Base-by-base conservation (phyloP, 768 basidiomycete genomes). In the Lactarius tabidus region DNA sequence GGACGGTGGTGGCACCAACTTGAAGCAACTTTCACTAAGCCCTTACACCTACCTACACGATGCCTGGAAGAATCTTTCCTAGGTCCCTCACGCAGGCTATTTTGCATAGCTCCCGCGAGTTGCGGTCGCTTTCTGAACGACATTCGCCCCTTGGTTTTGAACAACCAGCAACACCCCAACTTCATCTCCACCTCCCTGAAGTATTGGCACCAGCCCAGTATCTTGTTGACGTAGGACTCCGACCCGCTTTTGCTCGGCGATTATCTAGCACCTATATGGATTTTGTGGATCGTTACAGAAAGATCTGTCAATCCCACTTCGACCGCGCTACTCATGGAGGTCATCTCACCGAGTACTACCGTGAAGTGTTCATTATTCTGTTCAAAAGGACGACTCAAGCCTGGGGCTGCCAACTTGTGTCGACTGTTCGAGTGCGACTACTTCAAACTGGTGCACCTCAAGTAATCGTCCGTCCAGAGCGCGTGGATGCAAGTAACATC, bases 101-200 rank as follows among this genome's bases (percentile, higher is more conserved):
- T 8, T 52, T 17, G 10, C 29, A 61, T 1, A 5, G 1, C 0
- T 1, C 45, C 1, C 59, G 64, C 28, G 15, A 35, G 18, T 20
- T 58, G 2, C n/a, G 2, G n/a, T 9, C n/a, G 2, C 56, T 66
- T 17, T 26, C 48, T 1, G 18, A 12, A 31, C 1, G 0, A 1
- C 6, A 6, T n/a, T 10, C 10, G 18, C 31, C 6, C 5, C 12
- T 12, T 6, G 10, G 26, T 28, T 2, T 31, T n/a, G 56, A 36
- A 35, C 14, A n/a, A 7, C 14, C 2, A 1, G 0, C 29, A 1
- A 3, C 7, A 1, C 10, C 39, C n/a, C 38, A 7, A 10, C 45
- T 61, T 26, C 53, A 52, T 8, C 56, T 66, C 26, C 54, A 28
- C 8, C 56, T 66, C 23, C 65, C 65, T 1, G 60, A 62, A 29